Evolutionary conservation across 129 eudicot species (phyloP), one percentile per base, ranked within the genome.

Genomic region (Saussurea involucrata): DNA sequence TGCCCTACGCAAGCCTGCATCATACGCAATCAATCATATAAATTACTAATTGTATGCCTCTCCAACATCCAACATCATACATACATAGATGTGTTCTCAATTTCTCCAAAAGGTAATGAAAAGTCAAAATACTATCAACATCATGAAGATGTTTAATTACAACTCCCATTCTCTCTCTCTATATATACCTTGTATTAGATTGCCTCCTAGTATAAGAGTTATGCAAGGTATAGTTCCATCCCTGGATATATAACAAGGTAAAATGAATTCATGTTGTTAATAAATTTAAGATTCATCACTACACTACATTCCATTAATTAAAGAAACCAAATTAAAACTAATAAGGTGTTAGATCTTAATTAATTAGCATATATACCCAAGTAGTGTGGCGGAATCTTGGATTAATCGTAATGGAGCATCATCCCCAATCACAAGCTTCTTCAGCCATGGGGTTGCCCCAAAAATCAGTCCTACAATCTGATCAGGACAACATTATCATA

Each of bases 121-220:
- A 40, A 40, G 49, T 40, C 49, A 40, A 40, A 31, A n/a, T n/a
- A n/a, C n/a, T n/a, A n/a, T n/a, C n/a, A n/a, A n/a, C n/a, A n/a
- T n/a, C n/a, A n/a, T n/a, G n/a, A n/a, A n/a, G n/a, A n/a, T n/a
- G n/a, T n/a, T n/a, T n/a, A n/a, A n/a, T 11, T 8, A 5, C 1
- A 2, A 8, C 2, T 37, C 9, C 36, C 18, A 80, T 33, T 24
- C 33, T 15, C 24, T 37, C 24, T 24, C 33, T 15, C 24, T 37
- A 37, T 37, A 1, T 5, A 15, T 88, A 91, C 98, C 98, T 91
- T 89, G 98, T 72, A 81, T 82, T 24, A 94, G 93, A 84, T 91
- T 94, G 80, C 97, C 98, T 71, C 98, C 98, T 24, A 94, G 90
- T 71, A 94, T 91, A 77, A 94, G 96, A 61, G 90, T 94, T 82